phyloP scores from a whole-genome alignment of 495 filamentous ascomycete genomes.

The Hypoxylon cercidicola region DNA sequence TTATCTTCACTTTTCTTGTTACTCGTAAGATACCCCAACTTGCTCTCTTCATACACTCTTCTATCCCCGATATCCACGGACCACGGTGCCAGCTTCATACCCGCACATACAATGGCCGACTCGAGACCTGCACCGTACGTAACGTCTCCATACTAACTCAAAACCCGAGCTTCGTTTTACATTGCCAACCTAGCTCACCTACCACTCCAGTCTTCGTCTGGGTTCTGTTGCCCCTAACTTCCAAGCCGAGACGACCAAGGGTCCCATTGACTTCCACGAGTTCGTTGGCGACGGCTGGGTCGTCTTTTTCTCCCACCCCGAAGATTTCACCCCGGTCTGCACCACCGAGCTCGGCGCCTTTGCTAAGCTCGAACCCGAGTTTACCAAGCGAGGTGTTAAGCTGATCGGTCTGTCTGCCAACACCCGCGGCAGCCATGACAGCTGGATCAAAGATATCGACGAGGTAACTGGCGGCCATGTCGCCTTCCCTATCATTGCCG shows the following conservation, averaged over 20 bases:
- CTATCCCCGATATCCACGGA: not conserved
- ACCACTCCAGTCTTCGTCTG: slow-evolving; percentile 74
- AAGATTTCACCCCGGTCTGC: slow-evolving; percentile 94
- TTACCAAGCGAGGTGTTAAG: slow-evolving; percentile 92
- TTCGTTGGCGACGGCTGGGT: slow-evolving; percentile 96
- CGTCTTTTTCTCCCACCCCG: slow-evolving; percentile 96
- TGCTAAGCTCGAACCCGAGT: slow-evolving; percentile 97
- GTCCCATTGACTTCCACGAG: slow-evolving; percentile 95
- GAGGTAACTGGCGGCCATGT: slow-evolving; percentile 86
- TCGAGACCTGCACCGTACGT: slow-evolving; percentile 42
- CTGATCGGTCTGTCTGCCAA: slow-evolving; percentile 94
- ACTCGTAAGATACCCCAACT: slow-evolving; percentile 24
- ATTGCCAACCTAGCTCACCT: slow-evolving; percentile 16
- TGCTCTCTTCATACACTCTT: slow-evolving; percentile 6
- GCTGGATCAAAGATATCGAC: slow-evolving; percentile 96
- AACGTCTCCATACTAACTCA: too few relatives aligned
- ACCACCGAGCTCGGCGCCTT: slow-evolving; percentile 98
- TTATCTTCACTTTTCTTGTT: slow-evolving; percentile 15
- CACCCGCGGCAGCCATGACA: slow-evolving; percentile 70
- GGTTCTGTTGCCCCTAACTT: slow-evolving; percentile 93
- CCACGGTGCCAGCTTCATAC: not conserved
- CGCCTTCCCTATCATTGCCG: slow-evolving; percentile 95
- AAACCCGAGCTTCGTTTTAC: too few relatives aligned
- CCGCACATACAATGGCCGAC: slow-evolving; percentile 39
- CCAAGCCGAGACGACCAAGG: slow-evolving; percentile 88